These are phyloP conservation scores for Penicillium sp. DNA, from an alignment of 2,329 filamentous ascomycete species.

Conservation along the genomic window DNA sequence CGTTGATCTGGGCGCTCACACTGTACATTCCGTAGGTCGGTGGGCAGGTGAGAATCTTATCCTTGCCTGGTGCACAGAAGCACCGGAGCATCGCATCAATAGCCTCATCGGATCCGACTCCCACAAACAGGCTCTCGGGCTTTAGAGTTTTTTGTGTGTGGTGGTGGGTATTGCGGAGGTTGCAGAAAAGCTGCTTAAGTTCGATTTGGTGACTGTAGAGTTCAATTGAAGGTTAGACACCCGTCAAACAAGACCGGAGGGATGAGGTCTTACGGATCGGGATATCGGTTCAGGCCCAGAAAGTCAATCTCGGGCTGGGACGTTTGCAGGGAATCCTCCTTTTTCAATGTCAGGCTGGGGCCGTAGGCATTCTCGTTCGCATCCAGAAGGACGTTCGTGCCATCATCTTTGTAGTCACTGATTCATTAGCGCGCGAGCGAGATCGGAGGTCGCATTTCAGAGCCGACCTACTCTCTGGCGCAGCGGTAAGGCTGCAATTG, in stretches of 20 bases:
- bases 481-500: conserved; percentile 76
- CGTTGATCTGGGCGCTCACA: conserved; percentile 92
- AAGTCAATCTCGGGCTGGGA: conserved; percentile 66
- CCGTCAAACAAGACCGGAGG: not conserved
- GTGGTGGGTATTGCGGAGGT: conserved; percentile 76
- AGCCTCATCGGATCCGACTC: conserved; percentile 93
- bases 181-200: conserved; percentile 83
- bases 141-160: conserved; percentile 73
- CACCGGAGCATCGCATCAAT: conserved; percentile 91
- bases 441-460: conserved; percentile 5
- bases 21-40: conserved; percentile 99
- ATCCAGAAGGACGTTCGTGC: conserved; percentile 91
- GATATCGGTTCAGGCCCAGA: conserved; percentile 85
- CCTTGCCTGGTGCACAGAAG: conserved; percentile 83
- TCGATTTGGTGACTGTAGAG: conserved; percentile 69
- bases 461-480: conserved; percentile 68
- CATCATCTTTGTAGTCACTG: conserved; percentile 98
- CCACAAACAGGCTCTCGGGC: conserved; percentile 86
- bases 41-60: conserved; percentile 91
- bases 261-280: conserved; percentile 65
- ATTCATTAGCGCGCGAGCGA: conserved; percentile 26
- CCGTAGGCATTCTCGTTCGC: conserved; percentile 98
- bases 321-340: conserved; percentile 50
- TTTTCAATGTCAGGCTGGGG: conserved; percentile 64
- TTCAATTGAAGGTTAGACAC: not conserved